These are phyloP conservation scores for Aaosphaeria arxii DNA, from an alignment of 2,329 filamentous ascomycete species.

Conservation along the genomic window DNA sequence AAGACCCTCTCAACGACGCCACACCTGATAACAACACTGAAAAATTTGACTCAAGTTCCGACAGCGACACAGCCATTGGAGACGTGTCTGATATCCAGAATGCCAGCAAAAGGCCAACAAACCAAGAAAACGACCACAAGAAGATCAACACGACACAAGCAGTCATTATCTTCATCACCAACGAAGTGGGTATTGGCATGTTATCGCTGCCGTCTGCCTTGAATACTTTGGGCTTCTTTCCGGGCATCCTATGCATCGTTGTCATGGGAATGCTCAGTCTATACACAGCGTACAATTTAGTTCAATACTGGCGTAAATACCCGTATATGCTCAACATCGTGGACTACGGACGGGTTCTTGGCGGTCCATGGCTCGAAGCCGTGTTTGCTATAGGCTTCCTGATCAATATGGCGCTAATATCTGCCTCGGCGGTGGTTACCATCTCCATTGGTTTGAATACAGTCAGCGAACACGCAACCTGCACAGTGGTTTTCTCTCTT, in stretches of 20 bases:
- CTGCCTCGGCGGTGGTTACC: conserved; percentile 23
- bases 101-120: conserved; percentile 12
- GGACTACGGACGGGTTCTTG: conserved; percentile 25
- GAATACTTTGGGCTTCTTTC: conserved; percentile 23
- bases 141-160: conserved; percentile 24
- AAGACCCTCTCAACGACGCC: conserved; percentile 5
- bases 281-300: conserved; percentile 27
- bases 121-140: conserved; percentile 6
- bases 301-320: conserved; percentile 29
- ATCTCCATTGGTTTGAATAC: conserved; percentile 27
- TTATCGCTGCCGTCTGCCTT: conserved; percentile 23
- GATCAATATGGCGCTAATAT: conserved; percentile 28
- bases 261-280: conserved; percentile 22
- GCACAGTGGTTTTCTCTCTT: conserved; percentile 24
- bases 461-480: conserved; percentile 23
- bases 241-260: conserved; percentile 20
- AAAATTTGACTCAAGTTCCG: conserved; percentile 15
- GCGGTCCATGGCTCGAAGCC: conserved; percentile 21
- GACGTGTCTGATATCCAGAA: conserved; percentile 22
- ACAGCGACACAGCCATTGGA: conserved; percentile 18
- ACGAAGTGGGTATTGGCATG: conserved; percentile 29
- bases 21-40: conserved; percentile 6
- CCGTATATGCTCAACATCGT: conserved; percentile 28
- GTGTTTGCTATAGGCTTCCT: conserved; percentile 23
- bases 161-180: conserved; percentile 28